Evolutionary conservation across 2,329 filamentous ascomycete genomes (phyloP).

Genomic region (Leptographium wingfieldii): DNA sequence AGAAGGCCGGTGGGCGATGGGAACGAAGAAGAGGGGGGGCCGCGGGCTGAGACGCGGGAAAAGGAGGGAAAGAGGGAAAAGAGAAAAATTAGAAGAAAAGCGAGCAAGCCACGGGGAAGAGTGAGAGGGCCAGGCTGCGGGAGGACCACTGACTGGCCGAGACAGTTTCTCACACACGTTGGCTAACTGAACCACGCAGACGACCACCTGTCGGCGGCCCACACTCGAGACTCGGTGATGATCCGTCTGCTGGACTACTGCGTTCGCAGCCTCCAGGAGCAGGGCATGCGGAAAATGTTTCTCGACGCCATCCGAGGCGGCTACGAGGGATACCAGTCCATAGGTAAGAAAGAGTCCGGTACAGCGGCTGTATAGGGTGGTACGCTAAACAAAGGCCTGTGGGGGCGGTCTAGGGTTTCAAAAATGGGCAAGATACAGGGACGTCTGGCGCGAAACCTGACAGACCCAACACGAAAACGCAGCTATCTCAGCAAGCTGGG

Average conservation of each 20-base stretch:
- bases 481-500: not conserved
- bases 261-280: slow-evolving; percentile 30
- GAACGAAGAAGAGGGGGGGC: not conserved
- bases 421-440: slow-evolving; percentile 45
- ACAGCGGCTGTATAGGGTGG: not conserved
- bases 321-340: slow-evolving; percentile 34
- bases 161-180: not conserved
- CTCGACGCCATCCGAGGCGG: slow-evolving; percentile 41
- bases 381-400: not conserved
- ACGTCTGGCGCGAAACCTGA: slow-evolving; percentile 34
- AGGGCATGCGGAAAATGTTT: slow-evolving; percentile 41
- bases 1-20: not conserved
- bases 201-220: slow-evolving; percentile 28
- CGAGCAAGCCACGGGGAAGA: not conserved
- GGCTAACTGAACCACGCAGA: slow-evolving; percentile 19
- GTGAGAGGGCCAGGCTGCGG: no score
- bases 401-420: slow-evolving; percentile 32
- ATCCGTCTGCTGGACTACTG: slow-evolving; percentile 41
- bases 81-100: not conserved
- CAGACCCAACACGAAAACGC: not conserved
- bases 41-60: not conserved
- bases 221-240: slow-evolving; percentile 35
- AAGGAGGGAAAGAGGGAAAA: not conserved
- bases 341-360: slow-evolving; percentile 27
- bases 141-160: not conserved